phyloP scores from a whole-genome alignment of 108 stramenopile species.

The Skeletonema tropicum region DNA sequence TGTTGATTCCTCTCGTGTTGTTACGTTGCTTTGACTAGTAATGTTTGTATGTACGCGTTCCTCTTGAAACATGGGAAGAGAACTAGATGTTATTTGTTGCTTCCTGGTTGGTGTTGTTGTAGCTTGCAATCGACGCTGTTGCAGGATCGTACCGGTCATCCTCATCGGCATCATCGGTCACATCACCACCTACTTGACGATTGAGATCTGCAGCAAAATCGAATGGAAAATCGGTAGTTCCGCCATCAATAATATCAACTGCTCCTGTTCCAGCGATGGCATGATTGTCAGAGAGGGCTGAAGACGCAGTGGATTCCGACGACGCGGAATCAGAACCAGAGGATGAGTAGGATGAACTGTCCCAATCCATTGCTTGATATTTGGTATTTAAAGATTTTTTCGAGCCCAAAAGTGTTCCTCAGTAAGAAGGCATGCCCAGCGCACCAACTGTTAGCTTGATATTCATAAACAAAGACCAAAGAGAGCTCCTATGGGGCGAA shows the following conservation, averaged over 20 bases:
- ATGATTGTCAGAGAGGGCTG: slow-evolving; percentile 1
- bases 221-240: slow-evolving; percentile 1
- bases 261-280: neutral
- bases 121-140: neutral
- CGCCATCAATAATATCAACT: neutral
- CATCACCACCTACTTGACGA: neutral
- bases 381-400: neutral
- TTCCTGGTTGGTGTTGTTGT: neutral
- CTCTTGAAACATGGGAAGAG: neutral
- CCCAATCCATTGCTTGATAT: neutral
- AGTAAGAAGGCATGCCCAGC: neutral
- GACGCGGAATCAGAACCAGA: neutral
- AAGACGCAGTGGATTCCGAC: slow-evolving; percentile 5
- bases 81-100: neutral
- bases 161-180: neutral
- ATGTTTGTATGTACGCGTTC: neutral
- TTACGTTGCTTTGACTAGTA: neutral
- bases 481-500: neutral
- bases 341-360: slow-evolving; percentile 8
- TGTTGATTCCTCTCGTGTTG: neutral
- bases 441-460: neutral
- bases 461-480: neutral
- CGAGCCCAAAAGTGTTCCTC: neutral
- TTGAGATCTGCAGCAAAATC: neutral
- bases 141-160: neutral